Conservation (phyloP, 2,329 filamentous ascomycete species). For the Diaporthe ilicicola region DNA sequence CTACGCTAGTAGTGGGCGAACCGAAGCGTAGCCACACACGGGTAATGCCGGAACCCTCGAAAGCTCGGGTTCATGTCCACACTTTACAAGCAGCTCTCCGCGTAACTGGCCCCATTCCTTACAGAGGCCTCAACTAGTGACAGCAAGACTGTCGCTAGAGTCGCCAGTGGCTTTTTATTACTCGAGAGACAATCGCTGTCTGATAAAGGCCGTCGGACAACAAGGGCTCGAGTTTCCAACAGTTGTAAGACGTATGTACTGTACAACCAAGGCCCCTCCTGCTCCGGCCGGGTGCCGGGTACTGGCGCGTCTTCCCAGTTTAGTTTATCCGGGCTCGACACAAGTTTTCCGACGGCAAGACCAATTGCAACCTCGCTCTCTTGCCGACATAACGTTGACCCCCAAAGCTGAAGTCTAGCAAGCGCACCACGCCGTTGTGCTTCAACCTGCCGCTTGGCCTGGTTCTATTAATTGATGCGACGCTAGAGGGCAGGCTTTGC, state of each 20-base stretch:
- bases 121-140: background rate
- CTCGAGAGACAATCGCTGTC: background rate
- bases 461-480: constrained; percentile 7
- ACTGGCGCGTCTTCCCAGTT: background rate
- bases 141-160: background rate
- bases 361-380: background rate
- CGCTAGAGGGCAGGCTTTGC: background rate
- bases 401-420: background rate
- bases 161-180: background rate
- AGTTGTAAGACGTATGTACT: no score
- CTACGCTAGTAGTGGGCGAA: no score
- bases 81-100: background rate
- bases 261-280: background rate
- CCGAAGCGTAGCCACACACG: no score
- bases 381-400: background rate
- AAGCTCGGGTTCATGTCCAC: background rate
- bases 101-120: background rate
- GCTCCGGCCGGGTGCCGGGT: background rate
- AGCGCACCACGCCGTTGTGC: background rate
- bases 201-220: background rate
- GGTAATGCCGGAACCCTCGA: background rate
- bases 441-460: background rate
- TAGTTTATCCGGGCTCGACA: background rate
- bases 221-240: background rate
- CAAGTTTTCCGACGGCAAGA: background rate